phyloP scores from a whole-genome alignment of 2,329 filamentous ascomycete species.

The Sordariomycetes sp. region DNA sequence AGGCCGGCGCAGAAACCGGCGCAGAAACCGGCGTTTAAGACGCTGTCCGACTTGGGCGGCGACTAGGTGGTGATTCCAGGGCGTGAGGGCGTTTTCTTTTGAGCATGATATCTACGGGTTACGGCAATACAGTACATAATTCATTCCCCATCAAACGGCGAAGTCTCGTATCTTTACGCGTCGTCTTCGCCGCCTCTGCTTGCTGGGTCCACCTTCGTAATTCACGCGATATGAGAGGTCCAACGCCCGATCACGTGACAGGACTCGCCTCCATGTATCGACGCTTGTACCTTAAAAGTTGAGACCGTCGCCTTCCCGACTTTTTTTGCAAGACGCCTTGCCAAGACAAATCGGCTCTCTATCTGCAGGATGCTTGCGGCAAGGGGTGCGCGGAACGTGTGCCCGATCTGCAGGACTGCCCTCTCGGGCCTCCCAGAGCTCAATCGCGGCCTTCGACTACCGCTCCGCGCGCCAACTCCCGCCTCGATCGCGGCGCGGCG shows the following conservation, averaged over 20 bases:
- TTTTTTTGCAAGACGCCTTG: neutral
- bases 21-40: constrained; percentile 32
- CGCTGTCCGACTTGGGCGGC: constrained; percentile 40
- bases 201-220: neutral
- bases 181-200: neutral
- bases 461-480: neutral
- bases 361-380: constrained; percentile 21
- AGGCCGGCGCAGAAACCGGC: constrained; percentile 12
- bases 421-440: constrained; percentile 9
- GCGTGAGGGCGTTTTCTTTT: constrained; percentile 1
- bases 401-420: constrained; percentile 14
- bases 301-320: neutral
- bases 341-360: neutral
- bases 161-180: neutral
- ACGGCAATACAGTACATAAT: neutral
- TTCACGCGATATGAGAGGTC: neutral
- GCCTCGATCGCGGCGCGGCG: neutral
- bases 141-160: neutral
- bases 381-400: constrained; percentile 21
- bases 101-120: neutral
- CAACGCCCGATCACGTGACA: neutral
- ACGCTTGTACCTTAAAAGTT: neutral
- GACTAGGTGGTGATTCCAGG: constrained; percentile 1
- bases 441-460: neutral
- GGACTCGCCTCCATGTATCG: neutral